Base-by-base conservation (phyloP, 2,329 filamentous ascomycete genomes). In the Trichoderma guizhouense region DNA sequence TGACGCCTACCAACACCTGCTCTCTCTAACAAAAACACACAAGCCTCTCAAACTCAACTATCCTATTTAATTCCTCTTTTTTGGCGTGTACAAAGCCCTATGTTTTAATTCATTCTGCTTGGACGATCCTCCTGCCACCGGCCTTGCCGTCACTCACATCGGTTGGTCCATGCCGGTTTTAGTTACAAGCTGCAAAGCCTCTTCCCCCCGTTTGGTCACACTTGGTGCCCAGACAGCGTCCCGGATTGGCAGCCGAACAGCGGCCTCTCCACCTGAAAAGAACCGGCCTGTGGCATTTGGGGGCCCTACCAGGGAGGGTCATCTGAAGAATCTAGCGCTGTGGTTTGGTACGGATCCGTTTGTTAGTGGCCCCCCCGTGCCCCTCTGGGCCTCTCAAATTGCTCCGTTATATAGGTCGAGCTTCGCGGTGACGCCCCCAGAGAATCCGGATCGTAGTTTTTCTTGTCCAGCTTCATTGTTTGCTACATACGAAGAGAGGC, bases 151-250 rank as follows among this genome's bases (percentile, higher is more conserved):
- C 67, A 51, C 57, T 47, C 30, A 32, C 47, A 69, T 69, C 69
- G 69, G 69, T 53, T 71, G 69, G 69, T 11, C 57, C 55, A 65
- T 66, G 69, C 61, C 69, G 69, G 51, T 34, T 69, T 28, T 69
- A 60, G 55, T 51, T 51, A 15, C 51, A 60, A 61, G 39, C 60
- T 61, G 65, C 64, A 66, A 63, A 36, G 39, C 60, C 67, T 63
- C 36, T 34, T 34, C 30, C 60, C 68, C 55, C 55, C 34, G 24
- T 68, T 43, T 57, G 12, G 32, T 65, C 62, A 21, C 62, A 32
- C 47, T 64, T 63, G 68, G 58, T 63, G 68, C 47, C 24, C 60
- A 57, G 60, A 55, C 43, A n/a, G 47, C 43, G 60, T 55, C 68
- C 47, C 30, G 60, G 68, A 71, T 71, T 71, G 69, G 62, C 55